Evolutionary conservation across 305 asterid species (phyloP).

Genomic region (Fraxinus angustifolia): DNA sequence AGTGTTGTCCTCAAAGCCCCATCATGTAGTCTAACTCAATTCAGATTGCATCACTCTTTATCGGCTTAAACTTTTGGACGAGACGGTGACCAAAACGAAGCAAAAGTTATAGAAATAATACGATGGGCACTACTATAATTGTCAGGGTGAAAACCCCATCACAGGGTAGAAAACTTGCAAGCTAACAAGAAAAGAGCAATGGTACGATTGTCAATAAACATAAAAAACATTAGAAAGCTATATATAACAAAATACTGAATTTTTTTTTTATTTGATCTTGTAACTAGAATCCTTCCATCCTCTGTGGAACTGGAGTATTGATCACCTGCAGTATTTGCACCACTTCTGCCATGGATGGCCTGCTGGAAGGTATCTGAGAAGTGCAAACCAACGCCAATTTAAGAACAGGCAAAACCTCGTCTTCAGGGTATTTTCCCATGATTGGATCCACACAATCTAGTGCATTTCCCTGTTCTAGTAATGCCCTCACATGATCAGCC

Average conservation of each 20-base stretch:
- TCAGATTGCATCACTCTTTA: background rate
- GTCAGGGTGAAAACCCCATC: background rate
- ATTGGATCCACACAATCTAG: conserved; percentile 63
- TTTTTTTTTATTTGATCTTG: background rate
- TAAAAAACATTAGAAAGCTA: background rate
- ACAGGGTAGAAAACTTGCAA: background rate
- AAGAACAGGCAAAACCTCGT: conserved; percentile 76
- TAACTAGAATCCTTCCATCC: conserved; percentile 33
- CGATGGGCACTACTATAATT: background rate
- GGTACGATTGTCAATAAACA: background rate
- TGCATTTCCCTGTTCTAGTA: conserved; percentile 78
- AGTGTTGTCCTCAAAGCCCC: background rate
- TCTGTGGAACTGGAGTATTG: conserved; percentile 62
- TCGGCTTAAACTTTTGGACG: background rate
- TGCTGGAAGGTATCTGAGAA: conserved; percentile 87
- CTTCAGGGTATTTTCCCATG: conserved; percentile 69
- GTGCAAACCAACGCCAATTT: conserved; percentile 87
- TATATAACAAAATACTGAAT: background rate
- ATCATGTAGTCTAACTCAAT: background rate
- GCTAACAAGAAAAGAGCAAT: background rate
- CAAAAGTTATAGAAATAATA: background rate
- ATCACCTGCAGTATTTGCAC: conserved; percentile 91
- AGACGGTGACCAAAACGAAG: background rate
- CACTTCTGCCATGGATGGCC: conserved; percentile 97
- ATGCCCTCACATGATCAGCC: conserved; percentile 65